phyloP scores from a whole-genome alignment of 2,329 filamentous ascomycete genomes.

The Exserohilum turcica region DNA sequence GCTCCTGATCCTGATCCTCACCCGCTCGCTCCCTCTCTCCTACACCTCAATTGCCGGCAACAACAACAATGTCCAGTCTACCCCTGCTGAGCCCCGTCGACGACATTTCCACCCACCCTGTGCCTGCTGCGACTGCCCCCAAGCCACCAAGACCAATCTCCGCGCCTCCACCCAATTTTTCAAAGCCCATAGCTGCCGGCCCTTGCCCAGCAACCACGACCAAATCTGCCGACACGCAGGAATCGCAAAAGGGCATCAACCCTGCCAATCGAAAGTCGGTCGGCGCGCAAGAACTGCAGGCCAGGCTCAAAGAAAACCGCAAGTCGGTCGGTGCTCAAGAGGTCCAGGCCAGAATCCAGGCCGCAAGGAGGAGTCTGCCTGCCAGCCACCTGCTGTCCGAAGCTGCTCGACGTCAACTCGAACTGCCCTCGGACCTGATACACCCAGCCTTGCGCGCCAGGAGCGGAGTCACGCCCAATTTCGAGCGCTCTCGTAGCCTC shows the following conservation, averaged over 20 bases:
- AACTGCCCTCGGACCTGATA: conserved; percentile 16
- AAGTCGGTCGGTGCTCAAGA: conserved; percentile 23
- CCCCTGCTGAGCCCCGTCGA: conserved; percentile 40
- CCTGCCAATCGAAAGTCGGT: not conserved
- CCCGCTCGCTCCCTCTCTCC: not conserved
- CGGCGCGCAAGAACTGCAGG: conserved; percentile 7
- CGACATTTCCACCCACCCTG: conserved; percentile 34
- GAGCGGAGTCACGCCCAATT: conserved; percentile 7
- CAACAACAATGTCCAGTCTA: conserved; percentile 39
- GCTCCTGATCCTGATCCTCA: not conserved
- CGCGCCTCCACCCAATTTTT: conserved; percentile 28
- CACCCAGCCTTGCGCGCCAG: conserved; percentile 15
- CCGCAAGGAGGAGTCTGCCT: conserved; percentile 22
- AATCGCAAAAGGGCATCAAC: not conserved
- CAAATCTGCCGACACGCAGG: conserved; percentile 18
- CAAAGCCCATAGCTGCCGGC: conserved; percentile 6
- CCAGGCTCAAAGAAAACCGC: conserved; percentile 1
- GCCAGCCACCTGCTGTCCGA: conserved; percentile 13
- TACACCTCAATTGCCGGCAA: not conserved
- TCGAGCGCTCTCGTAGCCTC: conserved; percentile 7
- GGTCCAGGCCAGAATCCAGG: conserved; percentile 25
- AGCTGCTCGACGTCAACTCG: conserved; percentile 15
- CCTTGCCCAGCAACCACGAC: conserved; percentile 4
- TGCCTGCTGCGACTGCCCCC: conserved; percentile 22
- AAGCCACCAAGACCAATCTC: conserved; percentile 21